phyloP scores from a whole-genome alignment of 768 basidiomycete genomes.

The Hemileccinum rubropunctum region DNA sequence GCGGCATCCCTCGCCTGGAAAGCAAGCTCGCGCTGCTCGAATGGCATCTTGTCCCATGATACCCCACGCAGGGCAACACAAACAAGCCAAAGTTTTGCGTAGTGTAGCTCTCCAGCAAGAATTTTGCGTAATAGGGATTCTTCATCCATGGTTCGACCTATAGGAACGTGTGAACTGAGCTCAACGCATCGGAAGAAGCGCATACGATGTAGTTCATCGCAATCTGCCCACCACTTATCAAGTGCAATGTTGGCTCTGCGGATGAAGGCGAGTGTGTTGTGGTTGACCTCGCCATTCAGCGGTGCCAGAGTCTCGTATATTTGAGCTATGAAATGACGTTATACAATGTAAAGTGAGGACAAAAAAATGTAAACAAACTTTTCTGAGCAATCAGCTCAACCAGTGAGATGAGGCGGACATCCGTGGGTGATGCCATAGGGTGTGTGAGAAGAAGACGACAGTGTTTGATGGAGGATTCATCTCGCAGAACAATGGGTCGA shows the following conservation, averaged over 20 bases:
- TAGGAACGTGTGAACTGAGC: constrained; percentile 6
- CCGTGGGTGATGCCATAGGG: constrained; percentile 86
- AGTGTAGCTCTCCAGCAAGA: constrained; percentile 83
- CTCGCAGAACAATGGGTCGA: constrained; percentile 84
- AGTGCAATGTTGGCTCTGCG: constrained; percentile 82
- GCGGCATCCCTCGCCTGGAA: constrained; percentile 96
- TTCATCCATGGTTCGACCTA: constrained; percentile 80
- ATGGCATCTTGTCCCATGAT: constrained; percentile 95
- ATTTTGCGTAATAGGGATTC: constrained; percentile 84
- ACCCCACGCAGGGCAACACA: constrained; percentile 90
- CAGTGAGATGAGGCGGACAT: constrained; percentile 82
- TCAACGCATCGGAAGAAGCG: not conserved
- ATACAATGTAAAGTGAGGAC: not conserved
- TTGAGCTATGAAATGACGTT: constrained; percentile 55
- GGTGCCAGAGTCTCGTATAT: constrained; percentile 90
- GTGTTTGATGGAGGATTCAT: constrained; percentile 83
- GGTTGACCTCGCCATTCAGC: constrained; percentile 82
- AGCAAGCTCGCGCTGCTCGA: constrained; percentile 90
- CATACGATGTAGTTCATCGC: constrained; percentile 78
- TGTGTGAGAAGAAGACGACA: constrained; percentile 80
- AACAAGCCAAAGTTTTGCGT: constrained; percentile 93
- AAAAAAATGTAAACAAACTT: constrained; percentile 49
- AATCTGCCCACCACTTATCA: constrained; percentile 90
- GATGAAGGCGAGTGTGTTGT: constrained; percentile 82
- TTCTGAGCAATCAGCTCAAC: constrained; percentile 91